Percentiles rank a stretch among this genome's conserved stretches.
These are phyloP conservation scores for Paracoccidioides lutzii DNA, from an alignment of 2,329 filamentous ascomycete genomes.

Conservation along the genomic window DNA sequence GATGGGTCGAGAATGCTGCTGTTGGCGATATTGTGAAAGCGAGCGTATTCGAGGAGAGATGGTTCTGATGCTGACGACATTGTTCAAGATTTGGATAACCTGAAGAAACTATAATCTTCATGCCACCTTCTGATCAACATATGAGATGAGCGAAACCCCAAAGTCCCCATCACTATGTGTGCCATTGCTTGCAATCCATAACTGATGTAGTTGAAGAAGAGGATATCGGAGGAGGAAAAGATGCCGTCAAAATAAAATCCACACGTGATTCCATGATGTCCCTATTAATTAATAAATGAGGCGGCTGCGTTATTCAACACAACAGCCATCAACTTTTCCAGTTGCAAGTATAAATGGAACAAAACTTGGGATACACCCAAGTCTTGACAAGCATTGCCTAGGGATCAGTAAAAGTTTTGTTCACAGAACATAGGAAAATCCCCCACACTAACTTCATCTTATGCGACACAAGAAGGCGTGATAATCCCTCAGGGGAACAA, in stretches of 20 bases:
- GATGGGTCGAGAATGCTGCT: constrained; percentile 23
- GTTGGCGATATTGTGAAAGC: constrained; percentile 31
- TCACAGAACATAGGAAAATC: too few species aligned
- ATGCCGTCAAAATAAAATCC: neutral
- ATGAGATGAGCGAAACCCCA: neutral
- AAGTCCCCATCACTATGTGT: neutral
- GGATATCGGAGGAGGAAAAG: neutral
- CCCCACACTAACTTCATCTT: too few species aligned
- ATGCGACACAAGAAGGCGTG: too few species aligned
- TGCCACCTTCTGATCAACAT: neutral
- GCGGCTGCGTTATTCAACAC: neutral
- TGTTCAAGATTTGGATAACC: neutral
- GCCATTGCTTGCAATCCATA: neutral
- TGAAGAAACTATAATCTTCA: neutral
- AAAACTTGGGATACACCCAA: too few species aligned
- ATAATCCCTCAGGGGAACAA: too few species aligned
- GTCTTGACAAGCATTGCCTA: too few species aligned
- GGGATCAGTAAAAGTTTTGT: too few species aligned
- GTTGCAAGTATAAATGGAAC: too few species aligned
- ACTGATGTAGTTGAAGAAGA: neutral
- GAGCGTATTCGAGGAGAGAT: constrained; percentile 36
- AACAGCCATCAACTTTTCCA: neutral
- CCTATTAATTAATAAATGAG: too few species aligned
- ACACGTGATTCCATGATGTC: neutral
- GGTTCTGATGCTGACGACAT: constrained; percentile 18